Conservation (phyloP, 176 grass and related monocot species). For the bread wheat (Triticum aestivum) region IWGSC_CS_RefSeq_v2.1 NC_057801.1:392911108-392911607, state of each 20-base stretch:
- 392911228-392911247: conserved; percentile 73
- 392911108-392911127: conserved; percentile 2
- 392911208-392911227: conserved; percentile 68
- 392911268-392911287: not conserved
- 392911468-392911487: conserved; percentile 50
- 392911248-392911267: conserved; percentile 25
- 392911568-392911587: conserved; percentile 70
- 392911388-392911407: conserved; percentile 36
- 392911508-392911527: conserved; percentile 75
- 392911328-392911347: conserved; percentile 14
- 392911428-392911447: conserved; percentile 35
- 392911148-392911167: conserved; percentile 54
- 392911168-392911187: conserved; percentile 65
- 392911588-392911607: conserved; percentile 71
- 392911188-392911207: conserved; percentile 67
- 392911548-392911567: conserved; percentile 88
- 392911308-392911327: not conserved
- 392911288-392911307: not conserved
- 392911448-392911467: conserved; percentile 51
- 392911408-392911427: conserved; percentile 37
- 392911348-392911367: conserved; percentile 68
- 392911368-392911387: conserved; percentile 77
- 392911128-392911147: conserved; percentile 16
- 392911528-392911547: conserved; percentile 71
- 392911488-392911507: conserved; percentile 54